Conservation (phyloP, 1,284 basidiomycete species). For the Phaffia rhodozyma region DNA sequence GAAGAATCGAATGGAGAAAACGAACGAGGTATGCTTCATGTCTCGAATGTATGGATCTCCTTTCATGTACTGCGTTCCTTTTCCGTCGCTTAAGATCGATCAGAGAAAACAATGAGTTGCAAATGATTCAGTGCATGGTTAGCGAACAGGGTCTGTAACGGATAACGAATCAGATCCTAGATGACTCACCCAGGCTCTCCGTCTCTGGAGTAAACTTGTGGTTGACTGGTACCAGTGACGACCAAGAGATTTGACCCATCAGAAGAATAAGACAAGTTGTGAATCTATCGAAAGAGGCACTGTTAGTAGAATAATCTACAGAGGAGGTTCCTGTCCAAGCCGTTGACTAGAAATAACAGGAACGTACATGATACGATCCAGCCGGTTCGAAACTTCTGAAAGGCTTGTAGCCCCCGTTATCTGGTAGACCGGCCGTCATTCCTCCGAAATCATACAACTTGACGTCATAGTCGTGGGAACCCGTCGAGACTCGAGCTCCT, state of each 20-base stretch:
- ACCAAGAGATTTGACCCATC: slow-evolving; percentile 75
- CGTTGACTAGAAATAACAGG: slow-evolving; percentile 1
- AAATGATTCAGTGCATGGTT: too few relatives aligned
- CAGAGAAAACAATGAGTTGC: too few relatives aligned
- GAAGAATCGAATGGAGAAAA: neutral
- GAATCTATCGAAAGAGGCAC: slow-evolving; percentile 45
- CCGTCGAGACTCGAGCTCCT: slow-evolving; percentile 79
- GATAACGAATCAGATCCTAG: neutral
- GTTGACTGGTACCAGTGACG: slow-evolving; percentile 74
- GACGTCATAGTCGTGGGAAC: slow-evolving; percentile 91
- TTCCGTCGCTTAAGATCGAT: neutral
- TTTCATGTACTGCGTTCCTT: slow-evolving; percentile 51
- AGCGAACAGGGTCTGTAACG: too few relatives aligned
- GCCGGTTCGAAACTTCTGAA: slow-evolving; percentile 93
- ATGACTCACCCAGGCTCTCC: slow-evolving; percentile 71
- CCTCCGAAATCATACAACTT: slow-evolving; percentile 99
- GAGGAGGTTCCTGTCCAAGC: neutral
- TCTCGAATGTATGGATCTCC: slow-evolving; percentile 97
- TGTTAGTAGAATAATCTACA: neutral
- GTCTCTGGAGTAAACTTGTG: slow-evolving; percentile 78
- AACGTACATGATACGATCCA: slow-evolving; percentile 76
- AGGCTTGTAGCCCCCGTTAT: slow-evolving; percentile 49
- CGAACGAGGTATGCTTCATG: slow-evolving; percentile 86
- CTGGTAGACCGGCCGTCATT: slow-evolving; percentile 52
- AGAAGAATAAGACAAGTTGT: slow-evolving; percentile 75